Conservation (phyloP, 2,329 filamentous ascomycete species). For the Nigrograna mackinnonii region DNA sequence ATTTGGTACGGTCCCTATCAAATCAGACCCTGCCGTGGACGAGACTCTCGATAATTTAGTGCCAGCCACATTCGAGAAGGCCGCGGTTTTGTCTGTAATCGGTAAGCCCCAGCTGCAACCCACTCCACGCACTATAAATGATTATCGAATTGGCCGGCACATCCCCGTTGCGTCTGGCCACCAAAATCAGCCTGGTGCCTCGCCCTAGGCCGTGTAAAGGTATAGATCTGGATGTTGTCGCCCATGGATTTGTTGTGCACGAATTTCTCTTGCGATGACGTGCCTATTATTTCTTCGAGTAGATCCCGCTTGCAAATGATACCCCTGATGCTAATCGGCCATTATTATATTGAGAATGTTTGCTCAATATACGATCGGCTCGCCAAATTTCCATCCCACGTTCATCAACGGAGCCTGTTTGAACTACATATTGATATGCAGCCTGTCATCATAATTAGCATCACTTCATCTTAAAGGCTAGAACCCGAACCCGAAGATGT, state of each 20-base stretch:
- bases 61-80: too few relatives aligned
- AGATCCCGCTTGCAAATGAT: background rate
- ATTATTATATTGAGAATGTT: background rate
- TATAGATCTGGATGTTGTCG: background rate
- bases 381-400: background rate
- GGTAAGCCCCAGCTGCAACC: background rate
- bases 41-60: too few relatives aligned
- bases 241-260: background rate
- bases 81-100: background rate
- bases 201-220: background rate
- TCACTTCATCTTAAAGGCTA: background rate
- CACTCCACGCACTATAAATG: conserved; percentile 5
- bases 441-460: background rate
- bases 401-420: background rate
- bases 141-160: conserved; percentile 16
- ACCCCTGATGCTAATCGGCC: background rate
- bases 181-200: background rate
- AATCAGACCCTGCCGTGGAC: too few relatives aligned
- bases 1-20: too few relatives aligned
- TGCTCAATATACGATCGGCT: background rate
- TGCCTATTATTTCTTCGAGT: background rate
- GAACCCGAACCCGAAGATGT: too few relatives aligned
- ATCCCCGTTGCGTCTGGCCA: conserved; percentile 1
- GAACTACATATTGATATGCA: background rate
- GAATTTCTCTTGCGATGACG: conserved; percentile 2